Conservation (phyloP, 495 filamentous ascomycete species). For the Saxispiralis lemnorum region DNA sequence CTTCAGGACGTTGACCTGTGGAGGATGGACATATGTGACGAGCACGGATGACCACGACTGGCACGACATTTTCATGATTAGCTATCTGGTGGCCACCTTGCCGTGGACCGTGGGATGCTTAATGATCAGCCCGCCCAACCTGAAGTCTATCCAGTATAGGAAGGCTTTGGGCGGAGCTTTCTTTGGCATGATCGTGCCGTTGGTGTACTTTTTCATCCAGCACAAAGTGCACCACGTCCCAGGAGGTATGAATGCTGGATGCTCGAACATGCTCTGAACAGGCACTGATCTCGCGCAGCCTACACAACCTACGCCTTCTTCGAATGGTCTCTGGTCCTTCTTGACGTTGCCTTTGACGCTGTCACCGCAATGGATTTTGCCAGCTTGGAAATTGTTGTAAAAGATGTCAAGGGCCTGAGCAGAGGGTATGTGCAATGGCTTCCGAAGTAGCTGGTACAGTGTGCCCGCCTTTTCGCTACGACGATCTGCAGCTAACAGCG, state of each 20-base stretch:
- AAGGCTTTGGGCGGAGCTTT: constrained; percentile 72
- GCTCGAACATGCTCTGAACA: too few relatives aligned
- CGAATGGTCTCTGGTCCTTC: constrained; percentile 87
- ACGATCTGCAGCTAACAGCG: constrained; percentile 5
- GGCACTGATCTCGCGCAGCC: constrained; percentile 36
- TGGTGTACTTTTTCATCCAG: constrained; percentile 96
- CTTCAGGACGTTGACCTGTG: constrained; percentile 82
- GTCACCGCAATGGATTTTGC: constrained; percentile 91
- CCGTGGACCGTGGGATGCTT: constrained; percentile 92
- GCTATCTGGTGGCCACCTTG: constrained; percentile 81
- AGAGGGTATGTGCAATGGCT: constrained; percentile 99
- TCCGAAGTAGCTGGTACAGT: constrained; percentile 53
- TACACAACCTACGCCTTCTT: constrained; percentile 99
- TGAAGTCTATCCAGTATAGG: constrained; percentile 67
- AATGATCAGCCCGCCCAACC: constrained; percentile 72
- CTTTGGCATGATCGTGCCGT: constrained; percentile 74
- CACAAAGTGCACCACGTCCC: constrained; percentile 92
- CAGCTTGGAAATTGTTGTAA: constrained; percentile 72
- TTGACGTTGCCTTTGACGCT: constrained; percentile 93
- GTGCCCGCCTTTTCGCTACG: constrained; percentile 5
- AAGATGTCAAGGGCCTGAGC: constrained; percentile 73
- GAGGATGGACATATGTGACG: constrained; percentile 97
- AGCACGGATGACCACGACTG: constrained; percentile 96
- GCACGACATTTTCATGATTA: constrained; percentile 99
- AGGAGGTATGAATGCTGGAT: constrained; percentile 56